Percentiles rank a stretch among this genome's conserved stretches.
Conservation (phyloP, 345 rosid genomes). For the Moricandia arvensis region DNA sequence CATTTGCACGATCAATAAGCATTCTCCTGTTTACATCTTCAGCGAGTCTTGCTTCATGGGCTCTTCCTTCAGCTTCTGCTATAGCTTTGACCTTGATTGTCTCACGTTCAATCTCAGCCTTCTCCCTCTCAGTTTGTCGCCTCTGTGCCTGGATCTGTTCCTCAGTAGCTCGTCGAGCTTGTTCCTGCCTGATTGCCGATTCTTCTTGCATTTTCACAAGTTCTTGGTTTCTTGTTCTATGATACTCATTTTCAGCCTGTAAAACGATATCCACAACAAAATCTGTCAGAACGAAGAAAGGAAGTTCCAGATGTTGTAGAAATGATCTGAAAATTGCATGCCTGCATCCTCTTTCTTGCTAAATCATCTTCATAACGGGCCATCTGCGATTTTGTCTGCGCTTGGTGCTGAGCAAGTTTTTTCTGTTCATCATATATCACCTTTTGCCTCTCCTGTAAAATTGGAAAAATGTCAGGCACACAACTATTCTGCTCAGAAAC, state of each 20-base stretch:
- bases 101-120: conserved; percentile 96
- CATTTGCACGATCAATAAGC: conserved; percentile 91
- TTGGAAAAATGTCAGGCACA: conserved; percentile 15
- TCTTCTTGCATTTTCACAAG: conserved; percentile 95
- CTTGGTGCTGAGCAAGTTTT: conserved; percentile 84
- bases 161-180: conserved; percentile 92
- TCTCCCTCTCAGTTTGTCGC: conserved; percentile 94
- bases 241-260: conserved; percentile 88
- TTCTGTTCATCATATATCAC: conserved; percentile 91
- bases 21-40: conserved; percentile 96
- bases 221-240: conserved; percentile 90
- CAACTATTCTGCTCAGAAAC: conserved; percentile 10
- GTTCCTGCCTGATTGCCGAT: conserved; percentile 86
- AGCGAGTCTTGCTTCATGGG: conserved; percentile 94
- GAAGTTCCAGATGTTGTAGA: background rate
- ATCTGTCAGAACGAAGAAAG: conserved; percentile 13
- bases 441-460: conserved; percentile 83
- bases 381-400: conserved; percentile 97
- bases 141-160: conserved; percentile 96
- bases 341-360: conserved; percentile 99
- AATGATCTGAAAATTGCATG: conserved; percentile 33
- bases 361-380: conserved; percentile 93
- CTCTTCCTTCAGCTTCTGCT: conserved; percentile 99
- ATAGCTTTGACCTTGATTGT: conserved; percentile 89
- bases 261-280: conserved; percentile 21